These are phyloP conservation scores for Sindora glabra DNA, from an alignment of 306 rosid genomes.

Conservation along the genomic window DNA sequence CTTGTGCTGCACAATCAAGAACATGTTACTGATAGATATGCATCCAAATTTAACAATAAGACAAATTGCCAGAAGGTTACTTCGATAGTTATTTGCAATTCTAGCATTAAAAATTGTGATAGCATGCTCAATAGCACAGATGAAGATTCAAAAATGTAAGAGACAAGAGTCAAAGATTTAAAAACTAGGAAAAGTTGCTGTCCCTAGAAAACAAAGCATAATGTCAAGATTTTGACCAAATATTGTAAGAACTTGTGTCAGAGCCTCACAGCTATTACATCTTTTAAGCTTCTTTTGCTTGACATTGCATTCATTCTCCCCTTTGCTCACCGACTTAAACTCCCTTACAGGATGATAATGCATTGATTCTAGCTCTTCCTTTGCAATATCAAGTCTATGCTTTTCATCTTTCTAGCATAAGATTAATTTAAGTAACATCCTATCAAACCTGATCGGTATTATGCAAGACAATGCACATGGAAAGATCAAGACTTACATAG, in stretches of 20 bases:
- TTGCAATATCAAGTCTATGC: constrained; percentile 42
- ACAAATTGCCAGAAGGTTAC: not conserved
- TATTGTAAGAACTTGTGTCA: not conserved
- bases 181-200: not conserved
- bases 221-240: not conserved
- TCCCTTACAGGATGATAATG: constrained; percentile 61
- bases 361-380: constrained; percentile 52
- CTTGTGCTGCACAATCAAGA: constrained; percentile 24
- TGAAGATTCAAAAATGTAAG: not conserved
- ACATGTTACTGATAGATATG: constrained; percentile 3
- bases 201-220: not conserved
- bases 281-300: no score
- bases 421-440: constrained; percentile 24
- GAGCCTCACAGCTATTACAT: constrained; percentile 28
- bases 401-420: constrained; percentile 54
- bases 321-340: constrained; percentile 5
- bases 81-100: not conserved
- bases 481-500: constrained; percentile 47
- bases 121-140: not conserved
- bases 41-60: constrained; percentile 10
- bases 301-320: constrained; percentile 8
- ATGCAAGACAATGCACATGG: not conserved
- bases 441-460: not conserved
- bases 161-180: not conserved
- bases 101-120: not conserved